Base-by-base conservation (phyloP, 2,329 filamentous ascomycete genomes). In the Aspergillus sp. region DNA sequence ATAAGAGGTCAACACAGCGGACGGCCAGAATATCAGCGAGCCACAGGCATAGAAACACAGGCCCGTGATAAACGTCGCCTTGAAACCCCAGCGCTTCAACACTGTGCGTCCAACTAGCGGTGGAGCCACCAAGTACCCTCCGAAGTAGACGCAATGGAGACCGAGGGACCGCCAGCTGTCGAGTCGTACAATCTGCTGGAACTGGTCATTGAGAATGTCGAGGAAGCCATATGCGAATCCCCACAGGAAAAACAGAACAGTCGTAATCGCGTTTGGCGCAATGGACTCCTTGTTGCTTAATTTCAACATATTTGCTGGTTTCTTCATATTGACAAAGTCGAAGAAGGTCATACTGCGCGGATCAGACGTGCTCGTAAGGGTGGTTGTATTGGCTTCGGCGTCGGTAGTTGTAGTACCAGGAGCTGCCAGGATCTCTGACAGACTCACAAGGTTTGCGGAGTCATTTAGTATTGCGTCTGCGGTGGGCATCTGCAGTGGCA, bases 201-300 rank as follows among this genome's bases (percentile, higher is more conserved):
- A 88, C 58, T 85, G 84, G 0, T 74, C 70, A 73, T 96, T 96
- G 30, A 97, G 84, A 0, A 89, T 90, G 70, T 95, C 92, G 6
- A 97, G 81, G 2, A 97, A 83, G 0, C 93, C 93, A 69, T 97
- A 97, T 0, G 92, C 93, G 61, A 97, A 90, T 0, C 93, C 93
- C 93, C 92, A 96, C 3, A 97, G 80, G 66, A 96, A 88, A 77
- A 97, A 96, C 0, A 97, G 81, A 7, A 93, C 84, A 1, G 91
- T 91, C 23, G 96, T 92, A 65, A 92, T 66, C 2, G 83, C 77
- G 23, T 86, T 80, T 0, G 86, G 85, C 43, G 84, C 83, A 9
- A 87, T 70, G 0, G 85, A 87, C 66, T 89, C 84, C 56, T 79
- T 77, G 62, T 83, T 85, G 34, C 78, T 85, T 72, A 87, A 75